These are phyloP conservation scores for Mycena belliarum DNA, from an alignment of 768 basidiomycete genomes.

Conservation along the genomic window DNA sequence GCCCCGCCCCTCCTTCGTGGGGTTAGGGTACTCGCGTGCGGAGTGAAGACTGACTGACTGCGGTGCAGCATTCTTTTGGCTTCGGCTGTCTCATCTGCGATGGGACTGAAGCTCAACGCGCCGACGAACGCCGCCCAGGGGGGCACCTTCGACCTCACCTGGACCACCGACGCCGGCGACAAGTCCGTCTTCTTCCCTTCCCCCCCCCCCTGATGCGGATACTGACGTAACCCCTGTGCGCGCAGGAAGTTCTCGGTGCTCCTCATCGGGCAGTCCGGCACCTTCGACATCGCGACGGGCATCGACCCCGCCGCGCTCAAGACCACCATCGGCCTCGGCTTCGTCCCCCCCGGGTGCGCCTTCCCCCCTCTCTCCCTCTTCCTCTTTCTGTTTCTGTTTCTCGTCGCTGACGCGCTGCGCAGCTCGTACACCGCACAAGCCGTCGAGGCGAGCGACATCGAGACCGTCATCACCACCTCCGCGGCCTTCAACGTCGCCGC, in stretches of 20 bases:
- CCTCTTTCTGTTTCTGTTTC: no score
- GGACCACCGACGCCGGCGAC: conserved; percentile 8
- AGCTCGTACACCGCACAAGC: no score
- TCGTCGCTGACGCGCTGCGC: no score
- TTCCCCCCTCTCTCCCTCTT: no score
- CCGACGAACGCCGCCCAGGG: not conserved
- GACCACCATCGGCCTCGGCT: not conserved
- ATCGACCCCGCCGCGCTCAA: not conserved
- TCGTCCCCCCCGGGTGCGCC: conserved; percentile 9
- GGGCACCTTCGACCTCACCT: conserved; percentile 2
- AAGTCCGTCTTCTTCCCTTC: not conserved
- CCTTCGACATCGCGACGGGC: not conserved
- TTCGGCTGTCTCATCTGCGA: conserved; percentile 16
- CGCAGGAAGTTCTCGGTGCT: not conserved
- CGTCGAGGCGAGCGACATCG: no score
- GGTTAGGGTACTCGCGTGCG: no score
- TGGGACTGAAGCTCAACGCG: conserved; percentile 17
- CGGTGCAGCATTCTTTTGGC: no score
- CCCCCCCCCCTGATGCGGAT: not conserved
- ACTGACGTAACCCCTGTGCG: no score
- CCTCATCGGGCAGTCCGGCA: not conserved
- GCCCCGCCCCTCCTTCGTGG: no score
- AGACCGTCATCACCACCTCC: no score
- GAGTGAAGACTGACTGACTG: no score
- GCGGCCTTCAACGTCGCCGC: no score